Base-by-base conservation (phyloP, 2,329 filamentous ascomycete genomes). In the Nemania serpens region DNA sequence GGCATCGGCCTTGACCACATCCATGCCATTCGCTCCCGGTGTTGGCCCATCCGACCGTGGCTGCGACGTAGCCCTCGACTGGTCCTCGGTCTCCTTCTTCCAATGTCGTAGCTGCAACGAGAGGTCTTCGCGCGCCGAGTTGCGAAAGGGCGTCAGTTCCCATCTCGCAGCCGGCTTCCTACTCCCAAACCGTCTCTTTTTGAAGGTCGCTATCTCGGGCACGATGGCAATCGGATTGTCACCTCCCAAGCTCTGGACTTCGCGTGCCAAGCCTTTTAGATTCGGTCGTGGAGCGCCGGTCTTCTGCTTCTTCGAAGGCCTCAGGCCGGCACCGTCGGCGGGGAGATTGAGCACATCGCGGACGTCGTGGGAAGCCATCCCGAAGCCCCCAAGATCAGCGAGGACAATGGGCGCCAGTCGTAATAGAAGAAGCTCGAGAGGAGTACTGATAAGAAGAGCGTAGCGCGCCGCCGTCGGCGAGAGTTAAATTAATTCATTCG, bases 281-380 rank as follows among this genome's bases (percentile, higher is more conserved):
- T 83, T 87, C 42, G 81, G 81, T 55, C 81, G 80, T 66, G 88
- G 84, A 48, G 83, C 84, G 15, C 83, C 79, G 6, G 85, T 79
- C 74, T 90, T 93, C 70, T 89, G 87, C 74, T 94, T 93, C 79
- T 95, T 96, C 45, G 84, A 78, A 42, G 88, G 86, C 64, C 88
- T 79, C 55, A 80, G 72, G 53, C 77, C 78, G 52, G 78, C 70
- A 62, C 79, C 77, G 34, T 87, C 88, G 68, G 87, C 80, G 51
- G 89, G 88, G 74, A 96, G 82, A 75, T 93, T 91, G 72, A 96
- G 87, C 73, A 96, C 91, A 75, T 96, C 92, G 79, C 91, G 91
- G 69, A 96, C 86, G 82, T 96, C 92, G 75, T 88, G 85, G 65
- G 89, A 89, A 63, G 88, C 83, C 88, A 91, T 91, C 66, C 70